Percentiles rank a stretch among this genome's conserved stretches.
These are phyloP conservation scores for Grosmannia clavigera DNA, from an alignment of 2,329 filamentous ascomycete genomes.

Conservation along the genomic window DNA sequence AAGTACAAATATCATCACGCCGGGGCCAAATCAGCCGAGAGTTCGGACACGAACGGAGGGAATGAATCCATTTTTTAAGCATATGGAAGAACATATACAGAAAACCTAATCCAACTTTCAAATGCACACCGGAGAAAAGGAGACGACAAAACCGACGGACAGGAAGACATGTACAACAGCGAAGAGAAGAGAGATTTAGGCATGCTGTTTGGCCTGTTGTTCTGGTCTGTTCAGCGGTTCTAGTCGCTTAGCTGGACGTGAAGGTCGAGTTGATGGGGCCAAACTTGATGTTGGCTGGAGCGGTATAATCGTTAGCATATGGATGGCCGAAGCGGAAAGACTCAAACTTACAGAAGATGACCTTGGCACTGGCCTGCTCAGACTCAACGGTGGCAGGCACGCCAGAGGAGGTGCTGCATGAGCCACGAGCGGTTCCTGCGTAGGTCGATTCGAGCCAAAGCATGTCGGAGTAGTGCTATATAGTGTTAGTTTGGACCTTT, in stretches of 20 bases:
- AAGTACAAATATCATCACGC: too few relatives aligned
- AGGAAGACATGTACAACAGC: not conserved
- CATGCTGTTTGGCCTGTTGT: not conserved
- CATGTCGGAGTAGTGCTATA: conserved; percentile 42
- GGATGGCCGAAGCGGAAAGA: not conserved
- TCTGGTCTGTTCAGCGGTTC: not conserved
- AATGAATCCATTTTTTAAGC: not conserved
- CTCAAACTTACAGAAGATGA: conserved; percentile 22
- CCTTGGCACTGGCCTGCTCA: conserved; percentile 18
- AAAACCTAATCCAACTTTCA: not conserved
- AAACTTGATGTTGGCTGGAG: conserved; percentile 20
- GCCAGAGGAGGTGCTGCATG: conserved; percentile 30
- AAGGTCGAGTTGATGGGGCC: conserved; percentile 20
- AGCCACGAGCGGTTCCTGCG: conserved; percentile 34
- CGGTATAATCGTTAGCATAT: not conserved
- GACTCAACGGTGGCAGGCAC: conserved; percentile 30
- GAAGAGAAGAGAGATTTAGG: not conserved
- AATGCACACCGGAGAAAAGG: conserved; percentile 2
- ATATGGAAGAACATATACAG: not conserved
- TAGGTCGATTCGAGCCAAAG: conserved; percentile 49
- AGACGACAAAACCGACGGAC: not conserved
- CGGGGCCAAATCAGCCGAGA: too few relatives aligned
- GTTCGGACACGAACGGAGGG: too few relatives aligned
- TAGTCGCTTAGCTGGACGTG: conserved; percentile 8
- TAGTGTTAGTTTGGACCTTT: not conserved